Conservation (phyloP, 2,329 filamentous ascomycete genomes). For the Triangularia verruculosa region DNA sequence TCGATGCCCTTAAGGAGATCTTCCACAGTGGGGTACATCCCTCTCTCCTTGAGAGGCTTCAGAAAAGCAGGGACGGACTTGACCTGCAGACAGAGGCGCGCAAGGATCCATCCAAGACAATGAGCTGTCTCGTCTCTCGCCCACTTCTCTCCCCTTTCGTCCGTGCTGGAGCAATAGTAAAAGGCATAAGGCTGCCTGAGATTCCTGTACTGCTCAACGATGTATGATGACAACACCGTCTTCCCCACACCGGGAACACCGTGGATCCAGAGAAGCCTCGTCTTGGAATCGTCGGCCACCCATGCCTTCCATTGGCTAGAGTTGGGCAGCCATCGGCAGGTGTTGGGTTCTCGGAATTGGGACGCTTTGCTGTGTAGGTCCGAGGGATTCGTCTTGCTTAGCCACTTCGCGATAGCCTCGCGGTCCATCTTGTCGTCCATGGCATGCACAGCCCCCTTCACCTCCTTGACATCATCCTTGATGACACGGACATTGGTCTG, state of each 20-base stretch:
- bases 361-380: conserved; percentile 9
- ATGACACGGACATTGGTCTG: not conserved
- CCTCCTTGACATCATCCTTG: conserved; percentile 1
- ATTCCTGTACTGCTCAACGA: conserved; percentile 10
- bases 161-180: conserved; percentile 26
- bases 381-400: conserved; percentile 15
- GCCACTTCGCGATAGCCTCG: conserved; percentile 7
- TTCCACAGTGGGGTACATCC: conserved; percentile 10
- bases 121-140: conserved; percentile 21
- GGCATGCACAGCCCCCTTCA: not conserved
- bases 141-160: conserved; percentile 3
- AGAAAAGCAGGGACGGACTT: conserved; percentile 16
- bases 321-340: conserved; percentile 11
- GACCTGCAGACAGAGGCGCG: conserved; percentile 16
- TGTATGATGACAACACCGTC: conserved; percentile 20
- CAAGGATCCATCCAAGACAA: conserved; percentile 23
- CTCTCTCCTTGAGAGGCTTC: conserved; percentile 2
- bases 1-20: conserved; percentile 18
- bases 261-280: conserved; percentile 19
- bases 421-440: conserved; percentile 9
- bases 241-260: conserved; percentile 23
- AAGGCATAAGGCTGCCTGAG: conserved; percentile 8
- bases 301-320: conserved; percentile 13
- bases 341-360: conserved; percentile 8
- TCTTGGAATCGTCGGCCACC: not conserved